Percentiles rank a stretch among this genome's conserved stretches.
phyloP scores from a whole-genome alignment of 345 rosid species.

The Durio zibethinus region DNA sequence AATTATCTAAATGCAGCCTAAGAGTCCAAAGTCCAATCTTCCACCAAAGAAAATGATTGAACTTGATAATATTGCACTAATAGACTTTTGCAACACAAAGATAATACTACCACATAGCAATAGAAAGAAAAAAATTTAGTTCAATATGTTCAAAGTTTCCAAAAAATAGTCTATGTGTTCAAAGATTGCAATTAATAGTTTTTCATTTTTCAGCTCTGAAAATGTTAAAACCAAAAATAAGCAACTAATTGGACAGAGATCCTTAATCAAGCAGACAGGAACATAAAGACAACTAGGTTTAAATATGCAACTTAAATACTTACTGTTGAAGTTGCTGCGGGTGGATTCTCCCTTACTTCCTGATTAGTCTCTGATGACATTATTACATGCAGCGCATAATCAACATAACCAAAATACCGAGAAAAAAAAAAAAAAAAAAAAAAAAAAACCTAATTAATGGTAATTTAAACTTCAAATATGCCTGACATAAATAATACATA shows the following conservation, averaged over 20 bases:
- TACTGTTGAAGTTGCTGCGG: slow-evolving; percentile 33
- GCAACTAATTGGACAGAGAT: background rate
- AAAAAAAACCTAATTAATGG: background rate
- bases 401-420: background rate
- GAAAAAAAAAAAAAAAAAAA: background rate
- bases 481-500: background rate
- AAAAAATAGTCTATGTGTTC: no score
- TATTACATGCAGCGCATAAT: background rate
- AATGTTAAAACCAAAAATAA: background rate
- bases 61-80: background rate
- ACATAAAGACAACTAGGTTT: background rate
- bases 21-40: no score
- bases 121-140: background rate
- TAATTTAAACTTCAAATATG: background rate
- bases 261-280: background rate
- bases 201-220: background rate
- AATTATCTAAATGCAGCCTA: background rate
- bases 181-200: background rate
- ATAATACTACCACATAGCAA: background rate
- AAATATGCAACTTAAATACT: slow-evolving; percentile 14
- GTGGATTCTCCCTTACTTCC: slow-evolving; percentile 24
- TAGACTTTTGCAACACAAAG: background rate
- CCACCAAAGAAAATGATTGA: background rate
- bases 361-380: background rate
- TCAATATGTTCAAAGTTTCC: background rate